phyloP scores from a whole-genome alignment of 2,329 filamentous ascomycete genomes.

The Neofusicoccum cordaticola region DNA sequence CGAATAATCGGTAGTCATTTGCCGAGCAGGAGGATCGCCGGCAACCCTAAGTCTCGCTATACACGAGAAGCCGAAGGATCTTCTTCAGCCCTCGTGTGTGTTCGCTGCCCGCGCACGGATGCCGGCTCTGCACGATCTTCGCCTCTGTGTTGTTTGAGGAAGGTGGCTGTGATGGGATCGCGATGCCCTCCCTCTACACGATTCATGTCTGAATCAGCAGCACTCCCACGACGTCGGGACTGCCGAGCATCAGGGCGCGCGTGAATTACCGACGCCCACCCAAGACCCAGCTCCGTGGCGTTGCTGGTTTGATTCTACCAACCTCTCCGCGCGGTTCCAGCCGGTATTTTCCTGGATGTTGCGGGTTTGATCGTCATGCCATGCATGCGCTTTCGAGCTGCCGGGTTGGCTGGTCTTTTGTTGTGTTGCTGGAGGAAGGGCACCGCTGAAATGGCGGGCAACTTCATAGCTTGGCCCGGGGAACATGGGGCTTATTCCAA shows the following conservation, averaged over 20 bases:
- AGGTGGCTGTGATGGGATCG: neutral
- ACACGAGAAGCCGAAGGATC: neutral
- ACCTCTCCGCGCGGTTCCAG: neutral
- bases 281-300: too few relatives aligned
- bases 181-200: neutral
- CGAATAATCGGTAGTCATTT: neutral
- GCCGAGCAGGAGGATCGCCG: conserved; percentile 5
- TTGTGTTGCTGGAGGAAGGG: neutral
- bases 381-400: too few relatives aligned
- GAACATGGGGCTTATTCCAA: too few relatives aligned
- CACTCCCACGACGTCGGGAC: neutral
- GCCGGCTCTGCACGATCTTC: neutral
- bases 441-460: too few relatives aligned
- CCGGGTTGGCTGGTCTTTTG: neutral
- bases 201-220: neutral
- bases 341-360: neutral
- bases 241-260: neutral
- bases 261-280: too few relatives aligned
- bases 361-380: neutral
- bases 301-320: too few relatives aligned
- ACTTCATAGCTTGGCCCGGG: too few relatives aligned
- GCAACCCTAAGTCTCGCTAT: neutral
- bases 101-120: neutral
- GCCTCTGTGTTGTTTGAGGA: neutral
- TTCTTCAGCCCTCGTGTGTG: neutral